These are phyloP conservation scores for Dunaliella primolecta DNA, from an alignment of 139 green algal species.

Conservation along the genomic window DNA sequence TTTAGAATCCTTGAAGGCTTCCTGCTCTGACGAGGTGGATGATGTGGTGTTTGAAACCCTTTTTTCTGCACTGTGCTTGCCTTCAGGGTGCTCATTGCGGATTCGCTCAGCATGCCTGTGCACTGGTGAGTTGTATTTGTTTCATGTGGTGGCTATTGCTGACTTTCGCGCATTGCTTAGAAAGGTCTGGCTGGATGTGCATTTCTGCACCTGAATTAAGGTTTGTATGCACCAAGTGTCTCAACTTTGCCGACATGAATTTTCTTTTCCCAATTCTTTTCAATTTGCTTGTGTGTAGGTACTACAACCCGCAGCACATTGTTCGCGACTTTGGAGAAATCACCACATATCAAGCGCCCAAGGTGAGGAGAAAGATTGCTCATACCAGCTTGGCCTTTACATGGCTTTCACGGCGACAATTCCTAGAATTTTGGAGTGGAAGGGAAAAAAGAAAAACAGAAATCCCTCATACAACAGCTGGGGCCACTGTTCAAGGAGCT, in stretches of 20 bases:
- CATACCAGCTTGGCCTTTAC: neutral
- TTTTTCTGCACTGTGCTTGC: neutral
- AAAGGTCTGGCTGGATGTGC: neutral
- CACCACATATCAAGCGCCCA: constrained; percentile 27
- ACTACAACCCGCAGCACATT: constrained; percentile 42
- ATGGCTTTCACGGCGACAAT: neutral
- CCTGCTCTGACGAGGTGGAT: neutral
- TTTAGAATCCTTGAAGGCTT: neutral
- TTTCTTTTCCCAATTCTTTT: neutral
- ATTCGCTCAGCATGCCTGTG: constrained; percentile 52
- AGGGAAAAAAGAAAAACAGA: no score
- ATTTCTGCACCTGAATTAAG: neutral
- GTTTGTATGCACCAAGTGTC: neutral
- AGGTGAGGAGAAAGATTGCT: neutral
- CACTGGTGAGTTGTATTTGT: constrained; percentile 23
- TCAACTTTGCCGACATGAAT: neutral
- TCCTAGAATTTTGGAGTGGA: neutral
- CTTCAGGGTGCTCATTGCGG: constrained; percentile 43
- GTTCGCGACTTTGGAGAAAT: constrained; percentile 45
- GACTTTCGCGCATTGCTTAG: neutral
- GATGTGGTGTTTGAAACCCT: neutral
- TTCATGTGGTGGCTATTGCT: neutral
- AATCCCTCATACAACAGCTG: no score
- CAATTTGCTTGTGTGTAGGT: constrained; percentile 7
- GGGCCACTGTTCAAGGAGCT: neutral